Evolutionary conservation across 805 yeast species (phyloP).

Genomic region (Blastobotrys mokoenaii): DNA sequence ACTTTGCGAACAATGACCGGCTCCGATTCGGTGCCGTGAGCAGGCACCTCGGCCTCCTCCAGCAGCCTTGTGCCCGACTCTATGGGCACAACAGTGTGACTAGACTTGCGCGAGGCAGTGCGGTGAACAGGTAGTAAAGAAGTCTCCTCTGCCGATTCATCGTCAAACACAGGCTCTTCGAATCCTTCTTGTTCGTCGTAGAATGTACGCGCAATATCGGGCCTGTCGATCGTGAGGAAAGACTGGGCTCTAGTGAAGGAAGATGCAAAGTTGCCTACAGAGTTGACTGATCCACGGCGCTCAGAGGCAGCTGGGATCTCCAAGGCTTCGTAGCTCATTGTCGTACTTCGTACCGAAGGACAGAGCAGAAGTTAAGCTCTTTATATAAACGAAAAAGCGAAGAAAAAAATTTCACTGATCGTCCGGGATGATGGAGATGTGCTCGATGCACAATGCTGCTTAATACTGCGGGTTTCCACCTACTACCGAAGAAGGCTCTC

Average conservation of each 20-base stretch:
- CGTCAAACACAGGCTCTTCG: constrained; percentile 7
- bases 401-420: not conserved
- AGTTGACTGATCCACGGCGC: constrained; percentile 32
- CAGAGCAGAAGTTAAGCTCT: too few species aligned
- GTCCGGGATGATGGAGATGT: not conserved
- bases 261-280: constrained; percentile 69
- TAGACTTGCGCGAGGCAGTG: constrained; percentile 3
- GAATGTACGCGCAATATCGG: constrained; percentile 39
- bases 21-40: constrained; percentile 35
- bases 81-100: constrained; percentile 11
- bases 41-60: constrained; percentile 15
- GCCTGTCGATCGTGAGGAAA: constrained; percentile 47
- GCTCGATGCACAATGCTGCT: not conserved
- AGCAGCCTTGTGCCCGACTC: constrained; percentile 13
- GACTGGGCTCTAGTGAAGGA: constrained; percentile 76
- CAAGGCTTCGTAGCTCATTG: not conserved
- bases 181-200: constrained; percentile 26
- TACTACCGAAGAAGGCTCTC: too few species aligned
- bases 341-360: too few species aligned
- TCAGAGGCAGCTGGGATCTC: not conserved
- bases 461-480: too few species aligned
- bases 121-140: not conserved
- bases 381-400: not conserved
- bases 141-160: constrained; percentile 3
- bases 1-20: constrained; percentile 51